Evolutionary conservation across 106 monocot species (phyloP).

Genomic region (Iris macrosiphon): DNA sequence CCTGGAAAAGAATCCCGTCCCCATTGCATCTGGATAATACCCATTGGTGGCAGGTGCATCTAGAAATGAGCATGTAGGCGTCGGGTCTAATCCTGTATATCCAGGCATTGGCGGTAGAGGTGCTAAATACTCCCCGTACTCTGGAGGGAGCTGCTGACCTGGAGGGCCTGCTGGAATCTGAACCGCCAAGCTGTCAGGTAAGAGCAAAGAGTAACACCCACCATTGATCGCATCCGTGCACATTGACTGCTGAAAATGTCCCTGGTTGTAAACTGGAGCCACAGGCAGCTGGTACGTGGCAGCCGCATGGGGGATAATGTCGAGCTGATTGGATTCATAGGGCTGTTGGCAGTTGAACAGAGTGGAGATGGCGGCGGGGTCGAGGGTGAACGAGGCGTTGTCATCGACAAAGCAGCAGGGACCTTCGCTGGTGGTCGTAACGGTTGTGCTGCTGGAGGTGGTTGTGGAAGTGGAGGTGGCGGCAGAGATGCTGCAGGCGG

Average conservation of each 20-base stretch:
- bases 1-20: constrained; percentile 4
- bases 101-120: constrained; percentile 17
- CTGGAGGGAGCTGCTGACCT: constrained; percentile 3
- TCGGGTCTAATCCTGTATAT: constrained; percentile 30
- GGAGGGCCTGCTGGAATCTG: background rate
- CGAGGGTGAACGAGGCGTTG: constrained; percentile 22
- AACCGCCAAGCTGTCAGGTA: constrained; percentile 6
- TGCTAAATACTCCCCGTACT: constrained; percentile 18
- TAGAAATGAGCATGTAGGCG: constrained; percentile 15
- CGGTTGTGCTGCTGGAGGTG: background rate
- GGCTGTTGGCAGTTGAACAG: constrained; percentile 25
- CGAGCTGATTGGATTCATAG: constrained; percentile 1
- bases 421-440: constrained; percentile 5
- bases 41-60: constrained; percentile 6
- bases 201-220: background rate
- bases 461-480: constrained; percentile 1
- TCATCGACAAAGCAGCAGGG: constrained; percentile 19
- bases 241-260: background rate
- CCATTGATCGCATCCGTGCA: background rate
- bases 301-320: background rate
- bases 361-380: constrained; percentile 35
- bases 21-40: constrained; percentile 8
- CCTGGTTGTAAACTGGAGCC: background rate
- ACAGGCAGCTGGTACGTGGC: background rate
- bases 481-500: constrained; percentile 1